phyloP scores from a whole-genome alignment of 2,329 filamentous ascomycete species.

The Fusarium secorum region DNA sequence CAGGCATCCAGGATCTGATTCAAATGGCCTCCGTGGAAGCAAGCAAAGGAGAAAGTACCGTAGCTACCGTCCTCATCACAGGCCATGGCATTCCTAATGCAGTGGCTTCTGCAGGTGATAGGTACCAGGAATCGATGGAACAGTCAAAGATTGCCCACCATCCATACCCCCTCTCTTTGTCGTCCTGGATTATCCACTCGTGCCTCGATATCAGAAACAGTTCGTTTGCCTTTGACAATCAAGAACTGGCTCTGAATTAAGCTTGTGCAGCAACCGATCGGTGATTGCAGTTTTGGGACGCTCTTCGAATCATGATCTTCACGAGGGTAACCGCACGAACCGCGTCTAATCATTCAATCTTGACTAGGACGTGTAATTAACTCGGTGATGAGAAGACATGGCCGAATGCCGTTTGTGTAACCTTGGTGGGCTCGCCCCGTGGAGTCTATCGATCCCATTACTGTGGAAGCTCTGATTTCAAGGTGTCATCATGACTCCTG shows the following conservation, averaged over 20 bases:
- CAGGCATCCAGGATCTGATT: conserved; percentile 16
- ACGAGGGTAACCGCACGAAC: conserved; percentile 8
- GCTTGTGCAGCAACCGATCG: conserved; percentile 15
- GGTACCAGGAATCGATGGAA: conserved; percentile 3
- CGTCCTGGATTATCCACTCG: conserved; percentile 1
- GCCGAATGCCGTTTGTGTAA: neutral
- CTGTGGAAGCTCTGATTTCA: conserved; percentile 51
- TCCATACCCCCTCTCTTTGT: neutral
- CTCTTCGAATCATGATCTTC: neutral
- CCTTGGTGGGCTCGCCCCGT: neutral
- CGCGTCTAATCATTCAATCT: neutral
- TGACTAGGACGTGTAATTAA: no score
- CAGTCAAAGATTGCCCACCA: conserved; percentile 20
- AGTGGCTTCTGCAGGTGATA: conserved; percentile 38
- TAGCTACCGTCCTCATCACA: conserved; percentile 18
- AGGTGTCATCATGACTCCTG: conserved; percentile 58
- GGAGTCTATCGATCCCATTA: neutral
- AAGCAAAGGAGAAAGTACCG: neutral
- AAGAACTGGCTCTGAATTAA: conserved; percentile 4
- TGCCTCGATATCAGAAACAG: conserved; percentile 16
- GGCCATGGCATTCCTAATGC: conserved; percentile 41
- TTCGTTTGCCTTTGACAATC: neutral
- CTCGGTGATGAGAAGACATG: neutral
- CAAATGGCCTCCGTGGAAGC: conserved; percentile 18
- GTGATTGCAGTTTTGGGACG: conserved; percentile 31